phyloP scores from a whole-genome alignment of 129 eudicot genomes.

The Chrysanthemum lavandulifolium region DNA sequence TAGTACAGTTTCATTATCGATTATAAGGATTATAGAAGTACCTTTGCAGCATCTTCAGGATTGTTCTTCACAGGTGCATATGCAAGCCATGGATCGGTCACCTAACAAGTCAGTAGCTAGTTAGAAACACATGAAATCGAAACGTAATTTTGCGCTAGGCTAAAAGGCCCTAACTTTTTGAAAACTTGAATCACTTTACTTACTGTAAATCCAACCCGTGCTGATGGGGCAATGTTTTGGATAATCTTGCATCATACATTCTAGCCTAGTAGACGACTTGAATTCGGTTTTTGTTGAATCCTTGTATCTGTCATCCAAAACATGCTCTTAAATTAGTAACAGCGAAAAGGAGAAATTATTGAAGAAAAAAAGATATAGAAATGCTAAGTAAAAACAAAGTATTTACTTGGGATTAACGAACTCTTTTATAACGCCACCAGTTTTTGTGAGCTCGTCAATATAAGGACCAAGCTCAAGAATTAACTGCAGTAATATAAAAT shows the following conservation, averaged over 20 bases:
- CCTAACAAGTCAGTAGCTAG: slow-evolving; percentile 38
- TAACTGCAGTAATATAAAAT: slow-evolving; percentile 45
- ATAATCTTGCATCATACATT: slow-evolving; percentile 99
- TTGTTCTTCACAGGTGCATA: slow-evolving; percentile 99
- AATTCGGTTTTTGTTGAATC: slow-evolving; percentile 81
- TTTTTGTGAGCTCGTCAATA: slow-evolving; percentile 82
- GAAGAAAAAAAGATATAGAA: not conserved
- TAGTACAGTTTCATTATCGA: not conserved
- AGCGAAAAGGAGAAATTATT: not conserved
- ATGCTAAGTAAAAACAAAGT: not conserved
- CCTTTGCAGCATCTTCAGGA: slow-evolving; percentile 99
- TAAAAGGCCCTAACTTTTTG: too few species aligned
- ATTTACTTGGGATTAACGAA: slow-evolving; percentile 94
- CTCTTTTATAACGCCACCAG: slow-evolving; percentile 91
- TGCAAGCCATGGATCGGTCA: slow-evolving; percentile 94
- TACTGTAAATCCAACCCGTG: slow-evolving; percentile 96
- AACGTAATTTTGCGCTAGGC: too few species aligned
- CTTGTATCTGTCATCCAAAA: slow-evolving; percentile 63
- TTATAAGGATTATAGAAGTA: slow-evolving; percentile 15
- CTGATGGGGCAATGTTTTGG: slow-evolving; percentile 93
- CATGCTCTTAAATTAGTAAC: not conserved
- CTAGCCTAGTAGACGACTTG: slow-evolving; percentile 95
- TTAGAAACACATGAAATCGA: not conserved
- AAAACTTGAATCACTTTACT: slow-evolving; percentile 26
- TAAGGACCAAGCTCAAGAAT: slow-evolving; percentile 87